A percentile compares a stretch with the other conserved stretches of the same genome.
Evolutionary conservation across 2,329 filamentous ascomycete species (phyloP).

Genomic region (Fusarium foetens): DNA sequence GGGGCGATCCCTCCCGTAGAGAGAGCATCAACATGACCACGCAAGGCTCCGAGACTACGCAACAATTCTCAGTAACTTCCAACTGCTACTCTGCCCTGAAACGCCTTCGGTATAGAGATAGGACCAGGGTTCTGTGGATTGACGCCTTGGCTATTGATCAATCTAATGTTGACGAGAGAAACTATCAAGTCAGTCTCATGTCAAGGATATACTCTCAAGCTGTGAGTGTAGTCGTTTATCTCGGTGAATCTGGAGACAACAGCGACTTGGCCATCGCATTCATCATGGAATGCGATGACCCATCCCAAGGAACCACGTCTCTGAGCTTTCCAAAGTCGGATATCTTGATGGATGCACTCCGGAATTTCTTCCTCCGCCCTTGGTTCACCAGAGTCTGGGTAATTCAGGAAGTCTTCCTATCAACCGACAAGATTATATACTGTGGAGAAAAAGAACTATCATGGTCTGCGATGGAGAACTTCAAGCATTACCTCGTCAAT

Average conservation of each 20-base stretch:
- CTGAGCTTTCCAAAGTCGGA: not conserved
- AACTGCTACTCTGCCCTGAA: not conserved
- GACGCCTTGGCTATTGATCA: not conserved
- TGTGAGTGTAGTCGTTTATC: not conserved
- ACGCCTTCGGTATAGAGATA: not conserved
- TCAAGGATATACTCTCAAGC: not conserved
- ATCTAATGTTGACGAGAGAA: not conserved
- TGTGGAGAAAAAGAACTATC: not conserved
- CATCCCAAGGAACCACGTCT: accelerated
- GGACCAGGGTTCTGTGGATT: not conserved
- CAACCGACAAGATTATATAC: not conserved
- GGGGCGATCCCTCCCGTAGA: not conserved
- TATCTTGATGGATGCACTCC: not conserved
- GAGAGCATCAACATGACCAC: not conserved
- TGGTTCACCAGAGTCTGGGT: conserved; percentile 1
- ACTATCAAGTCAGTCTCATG: conserved; percentile 1
- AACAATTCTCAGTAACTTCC: not conserved
- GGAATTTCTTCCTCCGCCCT: not conserved
- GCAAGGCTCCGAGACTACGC: accelerated
- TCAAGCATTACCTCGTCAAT: not conserved
- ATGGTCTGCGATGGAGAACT: not conserved
- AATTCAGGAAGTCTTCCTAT: not conserved
- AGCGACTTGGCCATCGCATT: not conserved
- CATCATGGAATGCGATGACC: not conserved
- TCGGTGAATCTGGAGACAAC: not conserved